Evolutionary conservation across 345 rosid genomes (phyloP).

Genomic region (Lenwebbia sp.): DNA sequence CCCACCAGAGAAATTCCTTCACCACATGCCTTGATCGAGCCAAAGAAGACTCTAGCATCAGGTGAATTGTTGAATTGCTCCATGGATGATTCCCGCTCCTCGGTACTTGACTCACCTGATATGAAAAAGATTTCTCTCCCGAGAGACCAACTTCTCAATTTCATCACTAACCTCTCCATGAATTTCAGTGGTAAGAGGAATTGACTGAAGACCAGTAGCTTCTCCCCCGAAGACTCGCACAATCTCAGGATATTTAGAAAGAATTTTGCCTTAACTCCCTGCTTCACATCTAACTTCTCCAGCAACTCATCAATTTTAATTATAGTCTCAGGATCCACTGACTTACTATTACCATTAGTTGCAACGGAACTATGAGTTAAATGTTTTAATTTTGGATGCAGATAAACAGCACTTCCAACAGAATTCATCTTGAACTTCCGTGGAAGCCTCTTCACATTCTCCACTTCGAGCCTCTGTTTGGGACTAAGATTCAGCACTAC

Average conservation of each 20-base stretch:
- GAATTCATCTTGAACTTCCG: constrained; percentile 57
- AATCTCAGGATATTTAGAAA: constrained; percentile 55
- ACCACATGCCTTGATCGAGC: constrained; percentile 90
- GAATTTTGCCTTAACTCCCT: constrained; percentile 77
- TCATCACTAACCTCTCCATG: constrained; percentile 44
- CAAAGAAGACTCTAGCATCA: constrained; percentile 74
- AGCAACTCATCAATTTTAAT: constrained; percentile 45
- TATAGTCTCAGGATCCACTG: neutral
- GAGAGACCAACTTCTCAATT: constrained; percentile 45
- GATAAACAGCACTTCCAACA: constrained; percentile 54
- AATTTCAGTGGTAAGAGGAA: constrained; percentile 61
- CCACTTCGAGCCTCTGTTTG: constrained; percentile 42
- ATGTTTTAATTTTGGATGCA: constrained; percentile 48
- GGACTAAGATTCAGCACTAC: constrained; percentile 56
- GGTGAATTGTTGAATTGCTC: constrained; percentile 63
- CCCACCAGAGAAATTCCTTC: constrained; percentile 97
- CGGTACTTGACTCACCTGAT: constrained; percentile 66
- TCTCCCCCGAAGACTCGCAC: constrained; percentile 59
- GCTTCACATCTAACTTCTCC: constrained; percentile 33
- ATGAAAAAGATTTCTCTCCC: constrained; percentile 62
- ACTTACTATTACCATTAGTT: constrained; percentile 13
- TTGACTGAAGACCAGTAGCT: constrained; percentile 79
- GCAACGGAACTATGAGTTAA: constrained; percentile 19
- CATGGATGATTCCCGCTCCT: constrained; percentile 66
- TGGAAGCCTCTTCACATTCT: constrained; percentile 22